A percentile compares a stretch with the other conserved stretches of the same genome.
Evolutionary conservation across 2,329 filamentous ascomycete species (phyloP).

Genomic region (Nigrospora osmanthi): DNA sequence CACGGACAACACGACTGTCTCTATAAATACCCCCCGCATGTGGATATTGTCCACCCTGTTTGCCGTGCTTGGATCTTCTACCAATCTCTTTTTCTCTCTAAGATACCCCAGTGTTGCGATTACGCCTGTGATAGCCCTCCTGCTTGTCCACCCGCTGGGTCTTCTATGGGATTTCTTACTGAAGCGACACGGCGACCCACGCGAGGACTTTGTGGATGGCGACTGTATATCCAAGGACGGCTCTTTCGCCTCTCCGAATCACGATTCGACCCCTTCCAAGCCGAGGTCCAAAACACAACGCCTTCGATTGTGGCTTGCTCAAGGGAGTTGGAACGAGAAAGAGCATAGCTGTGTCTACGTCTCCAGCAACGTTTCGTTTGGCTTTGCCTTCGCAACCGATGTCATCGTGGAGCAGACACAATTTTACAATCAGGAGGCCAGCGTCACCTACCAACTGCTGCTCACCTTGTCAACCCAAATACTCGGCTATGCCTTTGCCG

Average conservation of each 20-base stretch:
- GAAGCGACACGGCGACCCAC: conserved; percentile 49
- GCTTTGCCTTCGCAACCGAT: conserved; percentile 83
- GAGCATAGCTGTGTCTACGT: conserved; percentile 86
- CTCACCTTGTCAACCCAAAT: conserved; percentile 83
- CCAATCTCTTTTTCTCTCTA: conserved; percentile 82
- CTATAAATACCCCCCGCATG: conserved; percentile 83
- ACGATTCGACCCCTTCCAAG: conserved; percentile 5
- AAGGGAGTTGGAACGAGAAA: conserved; percentile 81
- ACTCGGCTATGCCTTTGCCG: conserved; percentile 79
- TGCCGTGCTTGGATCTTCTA: conserved; percentile 72
- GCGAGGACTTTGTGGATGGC: conserved; percentile 51
- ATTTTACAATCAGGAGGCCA: conserved; percentile 77
- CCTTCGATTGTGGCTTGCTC: conserved; percentile 66
- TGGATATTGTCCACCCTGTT: conserved; percentile 76
- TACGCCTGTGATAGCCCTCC: conserved; percentile 77
- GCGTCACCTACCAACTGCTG: conserved; percentile 70
- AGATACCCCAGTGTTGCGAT: conserved; percentile 87
- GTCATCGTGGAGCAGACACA: conserved; percentile 85
- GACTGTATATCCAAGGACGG: conserved; percentile 13
- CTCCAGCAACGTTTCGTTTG: conserved; percentile 83
- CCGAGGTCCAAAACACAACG: conserved; percentile 27
- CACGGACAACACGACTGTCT: conserved; percentile 67
- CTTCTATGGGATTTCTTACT: conserved; percentile 69
- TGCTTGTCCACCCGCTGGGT: conserved; percentile 78
- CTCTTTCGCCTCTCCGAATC: conserved; percentile 3